A percentile compares a stretch with the other conserved stretches of the same genome.
Evolutionary conservation across 768 basidiomycete species (phyloP).

Genomic region (Termitomyces sp.): DNA sequence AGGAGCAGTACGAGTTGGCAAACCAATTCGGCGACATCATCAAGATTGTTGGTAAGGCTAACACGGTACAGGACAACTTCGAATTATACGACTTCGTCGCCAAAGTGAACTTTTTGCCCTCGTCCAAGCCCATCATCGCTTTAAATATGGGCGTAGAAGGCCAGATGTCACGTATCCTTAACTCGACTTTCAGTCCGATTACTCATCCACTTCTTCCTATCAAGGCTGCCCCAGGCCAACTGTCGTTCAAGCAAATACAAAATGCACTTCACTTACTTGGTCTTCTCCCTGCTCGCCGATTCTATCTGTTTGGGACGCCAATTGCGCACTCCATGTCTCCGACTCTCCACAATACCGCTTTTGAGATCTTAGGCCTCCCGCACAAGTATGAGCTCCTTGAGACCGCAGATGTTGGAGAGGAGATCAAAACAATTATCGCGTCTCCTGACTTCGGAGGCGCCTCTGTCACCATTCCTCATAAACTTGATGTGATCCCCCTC

Average conservation of each 20-base stretch:
- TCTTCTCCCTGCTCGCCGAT: constrained; percentile 62
- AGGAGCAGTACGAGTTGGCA: constrained; percentile 66
- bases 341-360: constrained; percentile 87
- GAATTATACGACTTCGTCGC: constrained; percentile 67
- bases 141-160: constrained; percentile 92
- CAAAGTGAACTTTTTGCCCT: constrained; percentile 31
- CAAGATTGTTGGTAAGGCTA: constrained; percentile 89
- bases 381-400: constrained; percentile 79
- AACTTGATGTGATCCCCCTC: constrained; percentile 81
- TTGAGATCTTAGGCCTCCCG: constrained; percentile 75
- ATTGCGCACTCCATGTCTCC: constrained; percentile 90
- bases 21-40: constrained; percentile 75
- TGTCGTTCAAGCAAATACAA: constrained; percentile 85
- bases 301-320: constrained; percentile 87
- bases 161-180: constrained; percentile 87
- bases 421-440: constrained; percentile 56
- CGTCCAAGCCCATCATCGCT: constrained; percentile 81
- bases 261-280: constrained; percentile 77
- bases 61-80: constrained; percentile 70
- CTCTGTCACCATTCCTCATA: constrained; percentile 94
- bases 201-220: constrained; percentile 84
- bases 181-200: constrained; percentile 81
- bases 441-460: constrained; percentile 86
- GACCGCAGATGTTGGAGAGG: constrained; percentile 57
- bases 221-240: constrained; percentile 90